phyloP scores from a whole-genome alignment of 257 asterid genomes.

The Primulina eburnea region DNA sequence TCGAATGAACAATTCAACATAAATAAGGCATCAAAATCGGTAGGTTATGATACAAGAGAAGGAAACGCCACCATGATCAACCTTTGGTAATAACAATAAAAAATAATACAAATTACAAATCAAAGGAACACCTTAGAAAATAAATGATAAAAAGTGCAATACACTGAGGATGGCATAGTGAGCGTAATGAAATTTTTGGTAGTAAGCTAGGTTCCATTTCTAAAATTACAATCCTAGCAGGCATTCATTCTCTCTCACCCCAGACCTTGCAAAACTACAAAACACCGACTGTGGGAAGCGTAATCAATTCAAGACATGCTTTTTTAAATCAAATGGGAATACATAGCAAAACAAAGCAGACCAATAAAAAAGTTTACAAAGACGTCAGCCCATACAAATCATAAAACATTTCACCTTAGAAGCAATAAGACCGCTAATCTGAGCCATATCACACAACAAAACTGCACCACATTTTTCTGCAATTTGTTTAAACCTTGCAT shows the following conservation, averaged over 20 bases:
- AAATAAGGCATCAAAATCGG: not conserved
- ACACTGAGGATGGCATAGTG: not conserved
- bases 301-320: not conserved
- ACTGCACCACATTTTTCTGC: slow-evolving; percentile 91
- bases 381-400: not conserved
- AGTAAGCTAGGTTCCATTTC: not conserved
- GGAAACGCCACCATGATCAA: not conserved
- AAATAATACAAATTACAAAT: not conserved
- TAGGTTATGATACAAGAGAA: not conserved
- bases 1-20: not conserved
- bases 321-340: not conserved
- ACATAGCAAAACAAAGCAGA: not conserved
- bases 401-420: slow-evolving; percentile 54
- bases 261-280: not conserved
- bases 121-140: too few species aligned
- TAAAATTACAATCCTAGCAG: not conserved
- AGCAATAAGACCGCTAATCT: slow-evolving; percentile 84
- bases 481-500: slow-evolving; percentile 65
- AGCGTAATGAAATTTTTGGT: not conserved
- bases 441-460: slow-evolving; percentile 91
- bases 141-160: not conserved
- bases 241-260: not conserved
- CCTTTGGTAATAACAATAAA: not conserved
- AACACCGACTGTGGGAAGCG: not conserved
- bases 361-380: not conserved